Evolutionary conservation across 371 early-diverging fungal genomes (phyloP).

Genomic region (Batrachochytrium dendrobatidis): DNA sequence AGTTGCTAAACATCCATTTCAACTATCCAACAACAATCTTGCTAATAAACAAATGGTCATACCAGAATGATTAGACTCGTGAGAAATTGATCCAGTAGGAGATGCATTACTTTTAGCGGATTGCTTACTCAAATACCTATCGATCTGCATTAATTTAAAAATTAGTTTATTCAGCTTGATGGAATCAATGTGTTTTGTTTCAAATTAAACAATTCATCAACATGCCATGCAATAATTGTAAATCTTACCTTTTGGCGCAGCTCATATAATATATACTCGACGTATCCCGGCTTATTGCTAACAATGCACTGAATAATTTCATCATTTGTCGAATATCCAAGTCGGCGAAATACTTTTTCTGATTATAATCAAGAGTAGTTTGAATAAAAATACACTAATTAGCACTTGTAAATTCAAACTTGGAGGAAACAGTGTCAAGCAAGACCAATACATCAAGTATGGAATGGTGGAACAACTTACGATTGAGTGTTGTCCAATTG

Average conservation of each 20-base stretch:
- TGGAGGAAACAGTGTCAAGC: too few relatives aligned
- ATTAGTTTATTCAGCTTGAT: background rate
- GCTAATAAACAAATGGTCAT: background rate
- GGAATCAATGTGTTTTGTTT: background rate
- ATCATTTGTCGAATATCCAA: constrained; percentile 25
- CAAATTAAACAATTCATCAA: background rate
- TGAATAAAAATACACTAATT: background rate
- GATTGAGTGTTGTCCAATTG: constrained; percentile 50
- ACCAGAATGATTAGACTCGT: too few relatives aligned
- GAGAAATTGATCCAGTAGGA: too few relatives aligned
- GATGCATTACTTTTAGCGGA: too few relatives aligned
- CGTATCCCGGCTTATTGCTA: constrained; percentile 31
- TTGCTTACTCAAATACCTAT: too few relatives aligned
- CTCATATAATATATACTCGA: constrained; percentile 34
- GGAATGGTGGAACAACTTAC: too few relatives aligned
- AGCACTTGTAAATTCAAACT: too few relatives aligned
- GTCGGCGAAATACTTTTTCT: constrained; percentile 39
- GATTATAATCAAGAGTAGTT: background rate
- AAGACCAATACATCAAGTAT: too few relatives aligned
- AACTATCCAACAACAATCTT: background rate
- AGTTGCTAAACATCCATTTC: background rate
- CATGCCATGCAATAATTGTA: background rate
- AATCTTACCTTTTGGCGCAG: constrained; percentile 25
- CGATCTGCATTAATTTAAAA: too few relatives aligned
- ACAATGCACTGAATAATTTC: constrained; percentile 33